Conservation (phyloP, 331 rosid genomes). For the Malus hybrid region DNA sequence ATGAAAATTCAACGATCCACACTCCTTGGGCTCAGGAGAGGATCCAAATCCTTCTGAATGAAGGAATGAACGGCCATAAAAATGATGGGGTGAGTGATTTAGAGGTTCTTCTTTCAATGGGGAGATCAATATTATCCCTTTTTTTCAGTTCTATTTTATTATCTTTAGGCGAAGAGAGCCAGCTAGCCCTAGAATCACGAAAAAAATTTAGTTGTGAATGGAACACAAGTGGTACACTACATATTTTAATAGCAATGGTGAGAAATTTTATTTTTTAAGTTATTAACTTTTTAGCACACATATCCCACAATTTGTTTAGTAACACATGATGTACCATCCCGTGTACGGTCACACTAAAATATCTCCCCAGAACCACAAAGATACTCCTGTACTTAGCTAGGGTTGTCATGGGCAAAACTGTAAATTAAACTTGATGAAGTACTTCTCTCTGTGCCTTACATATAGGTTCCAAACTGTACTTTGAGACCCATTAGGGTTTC, state of each 20-base stretch:
- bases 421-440: slow-evolving; percentile 11
- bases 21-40: too few relatives aligned
- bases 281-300: too few relatives aligned
- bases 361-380: slow-evolving; percentile 10
- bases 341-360: too few relatives aligned
- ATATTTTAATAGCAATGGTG: too few relatives aligned
- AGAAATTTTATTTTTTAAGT: too few relatives aligned
- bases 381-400: slow-evolving; percentile 35
- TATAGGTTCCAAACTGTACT: slow-evolving; percentile 14
- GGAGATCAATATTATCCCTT: slow-evolving; percentile 26
- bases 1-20: too few relatives aligned
- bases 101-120: slow-evolving; percentile 5
- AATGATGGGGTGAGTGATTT: slow-evolving; percentile 35
- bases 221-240: too few relatives aligned
- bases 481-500: slow-evolving; percentile 42
- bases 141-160: slow-evolving; percentile 23
- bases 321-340: too few relatives aligned
- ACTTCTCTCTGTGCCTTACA: neutral
- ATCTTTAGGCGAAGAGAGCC: slow-evolving; percentile 9
- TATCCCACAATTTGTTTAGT: too few relatives aligned
- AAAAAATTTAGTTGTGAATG: too few relatives aligned
- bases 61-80: slow-evolving; percentile 45
- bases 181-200: neutral
- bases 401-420: slow-evolving; percentile 33
- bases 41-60: slow-evolving; percentile 37